Percentiles rank a stretch among this genome's conserved stretches.
Evolutionary conservation across 192 early-diverging fungal genomes (phyloP).

Genomic region (Gryganskiella cystojenkinii): DNA sequence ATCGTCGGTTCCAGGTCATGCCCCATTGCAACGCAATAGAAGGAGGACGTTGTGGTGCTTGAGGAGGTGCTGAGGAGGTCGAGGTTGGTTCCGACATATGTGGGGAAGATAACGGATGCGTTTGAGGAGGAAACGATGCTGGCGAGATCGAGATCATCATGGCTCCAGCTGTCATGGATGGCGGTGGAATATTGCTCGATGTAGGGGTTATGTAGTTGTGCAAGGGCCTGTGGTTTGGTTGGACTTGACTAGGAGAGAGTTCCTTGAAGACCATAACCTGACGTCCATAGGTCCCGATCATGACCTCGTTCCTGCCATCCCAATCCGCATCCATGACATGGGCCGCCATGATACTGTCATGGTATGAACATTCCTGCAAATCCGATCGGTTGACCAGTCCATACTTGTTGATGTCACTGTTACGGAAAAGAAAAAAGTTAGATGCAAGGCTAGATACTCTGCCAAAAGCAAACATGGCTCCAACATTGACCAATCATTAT

Average conservation of each 20-base stretch:
- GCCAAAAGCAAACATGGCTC: neutral
- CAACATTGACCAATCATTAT: neutral
- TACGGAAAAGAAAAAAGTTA: neutral
- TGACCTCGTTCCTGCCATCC: constrained; percentile 66
- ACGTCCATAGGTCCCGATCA: constrained; percentile 68
- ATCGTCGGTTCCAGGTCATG: constrained; percentile 62
- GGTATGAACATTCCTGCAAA: constrained; percentile 60
- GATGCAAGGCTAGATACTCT: neutral
- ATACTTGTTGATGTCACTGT: constrained; percentile 55
- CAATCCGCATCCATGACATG: constrained; percentile 70
- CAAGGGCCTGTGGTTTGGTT: neutral
- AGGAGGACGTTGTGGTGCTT: neutral
- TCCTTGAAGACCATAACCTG: constrained; percentile 67
- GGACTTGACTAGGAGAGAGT: constrained; percentile 20
- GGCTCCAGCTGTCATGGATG: neutral
- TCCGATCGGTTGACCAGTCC: constrained; percentile 48
- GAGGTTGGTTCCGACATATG: neutral
- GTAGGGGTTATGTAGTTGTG: too few relatives aligned
- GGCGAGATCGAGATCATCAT: too few relatives aligned
- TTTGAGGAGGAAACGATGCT: neutral
- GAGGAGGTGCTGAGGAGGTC: neutral
- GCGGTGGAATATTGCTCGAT: neutral
- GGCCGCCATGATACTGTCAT: constrained; percentile 66
- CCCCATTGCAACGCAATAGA: constrained; percentile 15
- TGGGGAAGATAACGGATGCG: neutral